phyloP scores from a whole-genome alignment of 225 moss, liverwort and hornwort genomes.

The Asterella californica region DNA sequence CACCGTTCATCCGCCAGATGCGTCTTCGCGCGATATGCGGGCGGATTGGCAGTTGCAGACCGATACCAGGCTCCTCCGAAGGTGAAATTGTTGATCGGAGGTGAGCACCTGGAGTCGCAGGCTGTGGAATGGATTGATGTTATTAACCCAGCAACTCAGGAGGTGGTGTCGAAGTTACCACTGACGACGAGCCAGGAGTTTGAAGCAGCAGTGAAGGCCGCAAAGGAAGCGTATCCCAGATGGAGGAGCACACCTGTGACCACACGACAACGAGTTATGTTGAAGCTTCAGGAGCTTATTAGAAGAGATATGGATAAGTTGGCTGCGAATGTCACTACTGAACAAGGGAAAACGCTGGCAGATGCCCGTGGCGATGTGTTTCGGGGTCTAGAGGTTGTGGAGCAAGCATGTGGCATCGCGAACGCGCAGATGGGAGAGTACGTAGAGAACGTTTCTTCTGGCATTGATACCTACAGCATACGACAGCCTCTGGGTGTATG shows the following conservation, averaged over 20 bases:
- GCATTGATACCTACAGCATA: slow-evolving; percentile 78
- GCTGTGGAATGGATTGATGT: slow-evolving; percentile 69
- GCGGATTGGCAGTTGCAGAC: slow-evolving; percentile 24
- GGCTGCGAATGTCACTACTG: slow-evolving; percentile 69
- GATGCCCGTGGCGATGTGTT: slow-evolving; percentile 91
- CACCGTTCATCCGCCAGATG: neutral
- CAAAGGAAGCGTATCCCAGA: slow-evolving; percentile 69
- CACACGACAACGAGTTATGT: slow-evolving; percentile 79
- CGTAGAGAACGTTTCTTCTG: slow-evolving; percentile 74
- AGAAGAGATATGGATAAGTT: slow-evolving; percentile 92
- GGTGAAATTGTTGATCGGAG: slow-evolving; percentile 78
- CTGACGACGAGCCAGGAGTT: slow-evolving; percentile 68
- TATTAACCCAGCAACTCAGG: slow-evolving; percentile 88
- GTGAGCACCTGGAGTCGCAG: slow-evolving; percentile 64
- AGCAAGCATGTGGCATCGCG: slow-evolving; percentile 92
- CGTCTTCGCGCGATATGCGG: slow-evolving; percentile 9
- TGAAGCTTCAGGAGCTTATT: slow-evolving; percentile 94
- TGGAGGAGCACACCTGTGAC: slow-evolving; percentile 87
- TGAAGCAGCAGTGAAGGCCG: slow-evolving; percentile 65
- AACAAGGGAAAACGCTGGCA: slow-evolving; percentile 91
- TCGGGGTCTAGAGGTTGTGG: slow-evolving; percentile 93
- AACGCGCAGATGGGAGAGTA: slow-evolving; percentile 96
- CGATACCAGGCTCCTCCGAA: slow-evolving; percentile 39
- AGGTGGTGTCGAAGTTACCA: slow-evolving; percentile 68
- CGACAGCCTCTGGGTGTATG: slow-evolving; percentile 94